phyloP scores from a whole-genome alignment of 83 land plant species.

The Larix sibirica region DNA sequence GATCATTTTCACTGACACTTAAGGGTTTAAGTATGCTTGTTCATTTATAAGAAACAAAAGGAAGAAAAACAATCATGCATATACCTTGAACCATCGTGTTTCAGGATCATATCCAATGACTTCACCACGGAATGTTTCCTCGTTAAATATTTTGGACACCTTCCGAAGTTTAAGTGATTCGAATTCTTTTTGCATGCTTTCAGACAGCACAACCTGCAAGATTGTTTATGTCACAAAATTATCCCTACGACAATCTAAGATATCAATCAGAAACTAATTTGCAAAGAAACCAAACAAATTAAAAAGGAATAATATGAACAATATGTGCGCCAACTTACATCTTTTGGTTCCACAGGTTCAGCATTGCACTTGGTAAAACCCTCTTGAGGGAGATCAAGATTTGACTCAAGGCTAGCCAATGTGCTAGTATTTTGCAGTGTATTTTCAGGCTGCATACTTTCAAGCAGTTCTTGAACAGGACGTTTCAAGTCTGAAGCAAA shows the following conservation, averaged over 20 bases:
- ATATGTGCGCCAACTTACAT: background rate
- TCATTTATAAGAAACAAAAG: no score
- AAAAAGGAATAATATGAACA: background rate
- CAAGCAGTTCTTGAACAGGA: background rate
- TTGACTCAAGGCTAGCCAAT: background rate
- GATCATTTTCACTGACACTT: no score
- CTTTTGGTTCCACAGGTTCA: background rate
- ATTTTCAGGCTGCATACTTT: background rate
- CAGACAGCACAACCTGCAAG: background rate
- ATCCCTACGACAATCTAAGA: background rate
- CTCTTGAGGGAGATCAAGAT: background rate
- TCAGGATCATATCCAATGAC: constrained; percentile 5
- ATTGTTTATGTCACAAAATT: background rate
- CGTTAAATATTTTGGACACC: background rate
- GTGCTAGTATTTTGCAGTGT: background rate
- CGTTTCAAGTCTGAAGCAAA: background rate
- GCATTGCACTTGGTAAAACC: background rate
- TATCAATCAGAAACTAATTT: background rate
- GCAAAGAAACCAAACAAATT: background rate
- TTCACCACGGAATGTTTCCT: background rate
- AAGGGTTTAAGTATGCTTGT: no score
- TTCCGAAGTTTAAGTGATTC: background rate
- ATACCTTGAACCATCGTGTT: constrained; percentile 1
- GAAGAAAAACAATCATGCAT: background rate
- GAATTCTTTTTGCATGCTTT: background rate